These are phyloP conservation scores for Diaporthe ilicicola DNA, from an alignment of 2,329 filamentous ascomycete species.

Conservation along the genomic window DNA sequence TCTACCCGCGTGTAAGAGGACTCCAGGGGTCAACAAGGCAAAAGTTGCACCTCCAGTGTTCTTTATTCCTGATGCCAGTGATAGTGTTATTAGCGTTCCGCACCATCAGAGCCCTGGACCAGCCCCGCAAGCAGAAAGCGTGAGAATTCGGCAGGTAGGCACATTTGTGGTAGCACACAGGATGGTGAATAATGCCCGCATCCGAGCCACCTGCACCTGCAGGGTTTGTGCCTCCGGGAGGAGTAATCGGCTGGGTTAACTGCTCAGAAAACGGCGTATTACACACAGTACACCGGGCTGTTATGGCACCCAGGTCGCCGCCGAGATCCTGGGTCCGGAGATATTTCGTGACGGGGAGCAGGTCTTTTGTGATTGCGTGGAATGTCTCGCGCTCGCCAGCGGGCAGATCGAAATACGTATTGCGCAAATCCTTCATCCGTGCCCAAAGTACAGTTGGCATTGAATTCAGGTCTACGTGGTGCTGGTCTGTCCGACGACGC, in stretches of 20 bases:
- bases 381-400: not conserved
- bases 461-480: not conserved
- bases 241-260: not conserved
- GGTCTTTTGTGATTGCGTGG: not conserved
- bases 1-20: not conserved
- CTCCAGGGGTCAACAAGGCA: slow-evolving; percentile 7
- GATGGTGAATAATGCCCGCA: not conserved
- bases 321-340: not conserved
- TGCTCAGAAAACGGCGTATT: not conserved
- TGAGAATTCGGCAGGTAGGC: not conserved
- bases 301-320: not conserved
- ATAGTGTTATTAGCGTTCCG: not conserved
- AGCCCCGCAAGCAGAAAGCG: slow-evolving; percentile 4
- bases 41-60: not conserved
- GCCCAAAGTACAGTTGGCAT: not conserved
- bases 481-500: not conserved
- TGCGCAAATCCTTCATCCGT: not conserved
- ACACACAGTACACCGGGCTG: not conserved
- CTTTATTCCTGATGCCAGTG: not conserved
- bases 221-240: not conserved
- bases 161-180: not conserved
- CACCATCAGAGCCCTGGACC: not conserved
- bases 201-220: not conserved
- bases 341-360: not conserved
- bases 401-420: not conserved